These are phyloP conservation scores for Diaporthe citri DNA, from an alignment of 2,329 filamentous ascomycete species.

Conservation along the genomic window DNA sequence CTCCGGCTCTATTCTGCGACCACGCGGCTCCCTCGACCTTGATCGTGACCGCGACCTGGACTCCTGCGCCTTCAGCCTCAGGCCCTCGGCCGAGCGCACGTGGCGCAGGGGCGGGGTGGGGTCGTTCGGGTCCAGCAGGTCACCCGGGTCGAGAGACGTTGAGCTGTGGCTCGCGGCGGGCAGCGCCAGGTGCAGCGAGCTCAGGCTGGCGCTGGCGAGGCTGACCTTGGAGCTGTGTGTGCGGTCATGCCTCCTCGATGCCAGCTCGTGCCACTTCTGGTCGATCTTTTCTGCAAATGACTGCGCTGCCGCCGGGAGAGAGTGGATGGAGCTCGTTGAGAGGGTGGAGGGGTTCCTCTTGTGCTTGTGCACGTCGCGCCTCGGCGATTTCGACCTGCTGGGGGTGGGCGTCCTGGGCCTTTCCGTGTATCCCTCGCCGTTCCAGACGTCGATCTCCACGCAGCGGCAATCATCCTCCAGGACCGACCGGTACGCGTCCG, in stretches of 20 bases:
- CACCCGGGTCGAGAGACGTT: conserved; percentile 35
- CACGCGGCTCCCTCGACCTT: conserved; percentile 42
- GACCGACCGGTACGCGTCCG: conserved; percentile 82
- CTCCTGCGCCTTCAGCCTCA: conserved; percentile 2
- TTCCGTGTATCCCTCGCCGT: conserved; percentile 65
- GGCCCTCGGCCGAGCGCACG: conserved; percentile 38
- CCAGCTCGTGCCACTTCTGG: conserved; percentile 47
- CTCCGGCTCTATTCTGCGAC: conserved; percentile 73
- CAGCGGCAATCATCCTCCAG: conserved; percentile 85
- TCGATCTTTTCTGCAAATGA: conserved; percentile 54
- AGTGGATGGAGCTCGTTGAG: conserved; percentile 47
- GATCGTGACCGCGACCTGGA: conserved; percentile 39
- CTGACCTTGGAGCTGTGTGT: conserved; percentile 54
- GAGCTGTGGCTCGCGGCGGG: conserved; percentile 42
- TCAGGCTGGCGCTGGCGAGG: conserved; percentile 57
- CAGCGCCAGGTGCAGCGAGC: conserved; percentile 43
- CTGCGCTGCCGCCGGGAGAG: conserved; percentile 58
- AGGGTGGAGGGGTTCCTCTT: conserved; percentile 61
- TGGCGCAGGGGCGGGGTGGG: conserved; percentile 28
- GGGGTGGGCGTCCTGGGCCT: conserved; percentile 52
- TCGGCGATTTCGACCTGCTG: conserved; percentile 52
- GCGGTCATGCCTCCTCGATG: conserved; percentile 44
- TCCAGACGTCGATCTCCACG: conserved; percentile 96
- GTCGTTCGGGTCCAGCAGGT: conserved; percentile 39
- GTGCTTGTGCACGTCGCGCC: conserved; percentile 52